Evolutionary conservation across 2,329 filamentous ascomycete species (phyloP), one percentile per base, ranked within the genome.

Genomic region (Sarocladiaceae sp.): DNA sequence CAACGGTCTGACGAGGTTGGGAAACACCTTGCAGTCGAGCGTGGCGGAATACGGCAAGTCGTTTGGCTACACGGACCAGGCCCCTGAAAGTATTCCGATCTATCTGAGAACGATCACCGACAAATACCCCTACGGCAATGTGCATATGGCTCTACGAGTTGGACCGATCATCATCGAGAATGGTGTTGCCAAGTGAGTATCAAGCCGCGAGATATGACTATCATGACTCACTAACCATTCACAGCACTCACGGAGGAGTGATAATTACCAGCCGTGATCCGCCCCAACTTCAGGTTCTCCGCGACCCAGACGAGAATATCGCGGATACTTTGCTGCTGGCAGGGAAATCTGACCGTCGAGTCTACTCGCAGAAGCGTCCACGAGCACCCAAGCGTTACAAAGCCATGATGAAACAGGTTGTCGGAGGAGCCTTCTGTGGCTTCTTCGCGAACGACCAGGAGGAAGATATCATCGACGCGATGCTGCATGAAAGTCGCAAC

Each of bases 151-250:
- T 9, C 52, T 69, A 6, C 56, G 64, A 1, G 45, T 69, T 23
- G 66, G 66, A 0, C 64, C 65, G 4, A 31, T 69, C 19, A 46
- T 68, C 3, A 61, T 69, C 29, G 63, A 67, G 50, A 67, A 66
- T 47, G 65, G 63, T 6, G 58, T 63, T 4, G 50, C 52, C 16
- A 54, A 62, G 65, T 67, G 53, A 56, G 63, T 56, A 1, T 0
- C 1, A 6, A 7, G 12, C 12, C 6, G 1, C 3, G 5, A 16
- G 3, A 12, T 15, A 15, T 12, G n/a, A 6, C 18, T 10, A 2
- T 26, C 16, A 3, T 4, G 6, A 23, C 13, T 26, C 6, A 34
- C 12, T 26, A 3, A 41, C 41, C 42, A 27, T 20, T 4, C 24
- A 6, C 13, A 60, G 58, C 26, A 54, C 51, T 0, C 49, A 56